Evolutionary conservation across 257 asterid genomes (phyloP).

Genomic region (Nicotiana noctiflora): DNA sequence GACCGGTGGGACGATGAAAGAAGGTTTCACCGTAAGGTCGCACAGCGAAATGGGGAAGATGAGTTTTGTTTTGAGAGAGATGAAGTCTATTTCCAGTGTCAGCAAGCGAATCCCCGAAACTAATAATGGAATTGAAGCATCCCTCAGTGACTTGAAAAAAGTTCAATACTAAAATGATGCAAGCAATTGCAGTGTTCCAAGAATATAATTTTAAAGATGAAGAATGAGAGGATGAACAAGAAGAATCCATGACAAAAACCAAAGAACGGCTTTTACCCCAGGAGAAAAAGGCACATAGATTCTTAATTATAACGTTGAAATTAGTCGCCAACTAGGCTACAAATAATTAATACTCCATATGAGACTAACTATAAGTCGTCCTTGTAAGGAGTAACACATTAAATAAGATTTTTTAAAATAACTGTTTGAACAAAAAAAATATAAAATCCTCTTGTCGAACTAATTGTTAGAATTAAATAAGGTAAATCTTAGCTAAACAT

Average conservation of each 20-base stretch:
- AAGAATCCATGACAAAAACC: neutral
- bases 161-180: neutral
- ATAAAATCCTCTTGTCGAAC: no score
- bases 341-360: no score
- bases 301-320: neutral
- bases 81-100: slow-evolving; percentile 44
- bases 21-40: slow-evolving; percentile 50
- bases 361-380: no score
- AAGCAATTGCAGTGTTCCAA: neutral
- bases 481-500: no score
- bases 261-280: neutral
- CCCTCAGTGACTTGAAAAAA: neutral
- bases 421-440: no score
- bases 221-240: neutral
- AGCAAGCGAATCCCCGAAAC: slow-evolving; percentile 56
- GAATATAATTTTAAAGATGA: neutral
- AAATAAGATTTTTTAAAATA: no score
- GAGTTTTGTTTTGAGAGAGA: slow-evolving; percentile 4
- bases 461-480: no score
- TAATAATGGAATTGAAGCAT: slow-evolving; percentile 41
- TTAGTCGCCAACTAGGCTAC: no score
- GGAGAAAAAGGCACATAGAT: neutral
- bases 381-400: no score
- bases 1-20: slow-evolving; percentile 49
- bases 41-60: slow-evolving; percentile 1